phyloP scores from a whole-genome alignment of 1,139 yeast genomes.

The Pneumocystis carinii region DNA sequence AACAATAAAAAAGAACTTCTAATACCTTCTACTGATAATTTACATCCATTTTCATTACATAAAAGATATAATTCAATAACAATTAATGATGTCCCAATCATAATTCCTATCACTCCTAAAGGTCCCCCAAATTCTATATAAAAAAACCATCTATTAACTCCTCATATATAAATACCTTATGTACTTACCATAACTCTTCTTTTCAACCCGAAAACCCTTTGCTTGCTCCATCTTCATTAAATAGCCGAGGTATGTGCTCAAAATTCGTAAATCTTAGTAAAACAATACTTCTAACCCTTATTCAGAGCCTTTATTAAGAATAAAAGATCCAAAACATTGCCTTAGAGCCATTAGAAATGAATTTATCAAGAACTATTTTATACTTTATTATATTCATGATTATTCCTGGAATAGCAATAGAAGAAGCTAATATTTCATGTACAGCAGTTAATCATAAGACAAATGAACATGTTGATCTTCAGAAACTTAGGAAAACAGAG shows the following conservation, averaged over 20 bases:
- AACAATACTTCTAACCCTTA: too few species aligned
- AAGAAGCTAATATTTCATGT: constrained; percentile 1
- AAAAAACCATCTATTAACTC: constrained; percentile 52
- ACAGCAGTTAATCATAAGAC: constrained; percentile 10
- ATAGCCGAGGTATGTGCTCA: too few species aligned
- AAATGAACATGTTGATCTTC: constrained; percentile 10
- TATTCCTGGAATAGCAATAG: neutral
- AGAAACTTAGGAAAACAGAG: constrained; percentile 7
- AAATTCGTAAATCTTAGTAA: too few species aligned
- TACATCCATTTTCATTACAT: constrained; percentile 26
- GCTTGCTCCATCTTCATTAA: neutral
- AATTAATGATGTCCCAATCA: constrained; percentile 52
- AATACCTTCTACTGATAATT: constrained; percentile 13
- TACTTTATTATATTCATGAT: neutral
- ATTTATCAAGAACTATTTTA: neutral
- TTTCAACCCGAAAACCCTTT: neutral
- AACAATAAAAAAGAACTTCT: constrained; percentile 3
- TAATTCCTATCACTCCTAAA: constrained; percentile 54
- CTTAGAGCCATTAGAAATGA: neutral
- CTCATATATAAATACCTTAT: neutral
- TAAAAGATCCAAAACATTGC: too few species aligned
- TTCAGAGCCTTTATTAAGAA: too few species aligned
- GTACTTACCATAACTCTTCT: neutral
- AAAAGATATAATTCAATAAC: constrained; percentile 42
- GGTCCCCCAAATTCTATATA: constrained; percentile 61